Evolutionary conservation across 306 rosid genomes (phyloP), one percentile per base, ranked within the genome.

Genomic region (Arachis stenosperma): DNA sequence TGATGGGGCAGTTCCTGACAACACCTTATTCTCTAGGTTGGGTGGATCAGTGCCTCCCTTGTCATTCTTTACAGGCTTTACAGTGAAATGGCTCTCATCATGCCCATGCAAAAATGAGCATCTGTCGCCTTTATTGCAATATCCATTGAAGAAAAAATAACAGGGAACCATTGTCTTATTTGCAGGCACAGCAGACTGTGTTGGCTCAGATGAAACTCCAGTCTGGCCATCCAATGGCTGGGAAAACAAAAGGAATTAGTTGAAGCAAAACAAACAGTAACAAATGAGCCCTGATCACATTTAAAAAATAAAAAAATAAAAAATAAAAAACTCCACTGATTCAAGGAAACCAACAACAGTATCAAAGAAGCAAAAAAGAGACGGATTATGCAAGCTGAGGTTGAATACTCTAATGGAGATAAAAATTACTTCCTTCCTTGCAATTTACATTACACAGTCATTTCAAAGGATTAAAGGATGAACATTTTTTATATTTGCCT

Each of bases 81-180:
- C 78, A 76, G 82, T 47, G 27, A 72, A 65, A 14, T 42, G 44
- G 50, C 81, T 76, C 46, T 72, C 78, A 47, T 83, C 89, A 62
- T 68, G 54, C 53, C 79, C 83, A 65, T 94, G 98, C 83, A 85
- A 83, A 82, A 86, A 94, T 12, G 87, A 65, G 85, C 97, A 94
- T 36, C 51, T 80, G 57, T 83, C 90, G 55, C 97, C 97, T 88
- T 88, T 94, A 51, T 77, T 89, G 87, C 98, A 94, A 85, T 58
- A 85, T 33, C 97, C 95, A 52, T 88, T 84, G 61, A 85, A 85
- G 87, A 84, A 89, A 75, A 82, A 94, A 71, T 85, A 91, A 74
- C 96, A 91, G 55, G 92, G 95, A 85, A 79, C 74, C n/a, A 9
- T 67, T 33, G 86, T 79, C 88, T 89, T 93, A 82, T 74, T 85